A percentile compares a stretch with the other conserved stretches of the same genome.
These are phyloP conservation scores for Pichia sp. DNA, from an alignment of 1,139 yeast species.

Conservation along the genomic window DNA sequence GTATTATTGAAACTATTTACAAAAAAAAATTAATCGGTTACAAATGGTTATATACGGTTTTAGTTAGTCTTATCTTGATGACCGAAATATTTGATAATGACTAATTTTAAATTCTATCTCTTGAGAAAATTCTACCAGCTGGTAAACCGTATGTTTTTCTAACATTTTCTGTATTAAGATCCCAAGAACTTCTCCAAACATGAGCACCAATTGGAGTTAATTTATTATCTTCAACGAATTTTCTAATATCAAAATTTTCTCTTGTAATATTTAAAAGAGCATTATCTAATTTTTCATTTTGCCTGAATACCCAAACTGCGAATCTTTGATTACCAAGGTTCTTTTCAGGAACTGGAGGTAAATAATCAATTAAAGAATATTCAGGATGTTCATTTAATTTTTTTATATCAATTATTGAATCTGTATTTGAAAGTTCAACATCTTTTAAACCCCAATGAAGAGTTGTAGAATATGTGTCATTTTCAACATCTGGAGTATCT, in stretches of 20 bases:
- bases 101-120: constrained; percentile 34
- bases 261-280: constrained; percentile 29
- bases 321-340: constrained; percentile 80
- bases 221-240: constrained; percentile 48
- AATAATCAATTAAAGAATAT: constrained; percentile 50
- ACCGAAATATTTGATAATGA: neutral
- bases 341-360: constrained; percentile 87
- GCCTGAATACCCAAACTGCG: constrained; percentile 88
- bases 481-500: constrained; percentile 74
- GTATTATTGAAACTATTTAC: too few species aligned
- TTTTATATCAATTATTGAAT: constrained; percentile 51
- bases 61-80: neutral
- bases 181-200: constrained; percentile 85
- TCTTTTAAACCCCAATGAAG: constrained; percentile 77
- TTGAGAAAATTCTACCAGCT: constrained; percentile 67
- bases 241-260: constrained; percentile 64
- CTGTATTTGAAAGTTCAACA: constrained; percentile 53
- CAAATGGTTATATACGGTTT: neutral
- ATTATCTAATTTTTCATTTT: constrained; percentile 30
- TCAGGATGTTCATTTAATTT: constrained; percentile 38
- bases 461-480: constrained; percentile 64
- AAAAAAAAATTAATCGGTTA: neutral
- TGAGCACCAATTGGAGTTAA: constrained; percentile 84
- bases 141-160: constrained; percentile 69
- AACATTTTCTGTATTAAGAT: constrained; percentile 61